These are phyloP conservation scores for Pseudopediastrum boryanum DNA, from an alignment of 139 green algal genomes.

Conservation along the genomic window DNA sequence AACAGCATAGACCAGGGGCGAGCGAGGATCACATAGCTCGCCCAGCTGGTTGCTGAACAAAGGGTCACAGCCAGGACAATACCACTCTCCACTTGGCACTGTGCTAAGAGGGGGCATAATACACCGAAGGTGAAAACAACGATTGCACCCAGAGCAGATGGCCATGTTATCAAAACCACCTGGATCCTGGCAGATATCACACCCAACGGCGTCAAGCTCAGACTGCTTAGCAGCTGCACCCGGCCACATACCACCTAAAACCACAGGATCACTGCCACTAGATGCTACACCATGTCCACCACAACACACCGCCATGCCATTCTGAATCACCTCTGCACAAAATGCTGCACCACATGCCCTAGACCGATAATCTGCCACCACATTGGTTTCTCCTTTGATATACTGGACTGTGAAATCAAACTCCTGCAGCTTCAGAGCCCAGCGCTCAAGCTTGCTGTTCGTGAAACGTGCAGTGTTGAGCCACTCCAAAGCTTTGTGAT, in stretches of 20 bases:
- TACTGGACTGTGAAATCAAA: constrained; percentile 37
- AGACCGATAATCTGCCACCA: constrained; percentile 34
- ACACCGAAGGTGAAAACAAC: constrained; percentile 22
- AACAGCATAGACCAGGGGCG: not conserved
- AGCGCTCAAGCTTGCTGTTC: constrained; percentile 36
- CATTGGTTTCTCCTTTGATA: constrained; percentile 23
- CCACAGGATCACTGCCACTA: too few species aligned
- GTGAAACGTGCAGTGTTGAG: constrained; percentile 25
- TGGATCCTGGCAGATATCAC: constrained; percentile 5
- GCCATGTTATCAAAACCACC: constrained; percentile 35
- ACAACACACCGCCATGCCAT: not conserved
- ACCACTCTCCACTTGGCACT: constrained; percentile 31
- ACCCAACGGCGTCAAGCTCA: constrained; percentile 8
- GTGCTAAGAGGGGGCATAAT: constrained; percentile 13
- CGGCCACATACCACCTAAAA: too few species aligned
- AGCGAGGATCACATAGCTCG: not conserved
- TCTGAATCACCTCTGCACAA: not conserved
- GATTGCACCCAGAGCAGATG: constrained; percentile 24
- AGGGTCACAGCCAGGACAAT: constrained; percentile 22
- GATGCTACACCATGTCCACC: not conserved
- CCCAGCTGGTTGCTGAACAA: constrained; percentile 21
- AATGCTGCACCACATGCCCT: not conserved
- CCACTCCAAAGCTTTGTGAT: constrained; percentile 35
- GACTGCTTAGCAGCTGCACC: not conserved
- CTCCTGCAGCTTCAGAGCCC: constrained; percentile 36